Conservation (phyloP, 2,329 filamentous ascomycete genomes). For the Periconia sp. region DNA sequence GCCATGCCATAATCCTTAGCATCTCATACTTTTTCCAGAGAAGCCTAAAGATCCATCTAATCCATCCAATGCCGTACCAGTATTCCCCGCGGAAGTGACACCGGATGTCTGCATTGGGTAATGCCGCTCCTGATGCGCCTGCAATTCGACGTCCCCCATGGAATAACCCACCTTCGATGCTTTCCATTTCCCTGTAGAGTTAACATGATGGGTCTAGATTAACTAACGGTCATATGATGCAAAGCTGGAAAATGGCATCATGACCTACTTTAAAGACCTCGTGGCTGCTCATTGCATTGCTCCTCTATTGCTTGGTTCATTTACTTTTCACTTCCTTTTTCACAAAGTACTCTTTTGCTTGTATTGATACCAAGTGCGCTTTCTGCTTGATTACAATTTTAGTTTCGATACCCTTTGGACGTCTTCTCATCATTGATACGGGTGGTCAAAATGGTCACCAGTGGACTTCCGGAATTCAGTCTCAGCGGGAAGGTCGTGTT, state of each 20-base stretch:
- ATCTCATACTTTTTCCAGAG: neutral
- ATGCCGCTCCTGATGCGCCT: constrained; percentile 1
- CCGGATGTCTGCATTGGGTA: constrained; percentile 10
- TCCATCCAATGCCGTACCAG: constrained; percentile 4
- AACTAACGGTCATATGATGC: constrained; percentile 7
- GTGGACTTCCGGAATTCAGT: constrained; percentile 70
- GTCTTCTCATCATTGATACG: neutral
- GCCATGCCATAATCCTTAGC: neutral
- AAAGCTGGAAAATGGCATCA: neutral
- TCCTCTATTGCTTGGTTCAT: neutral
- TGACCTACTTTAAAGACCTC: neutral
- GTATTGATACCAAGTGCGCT: neutral
- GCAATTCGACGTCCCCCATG: constrained; percentile 4
- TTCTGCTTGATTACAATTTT: neutral
- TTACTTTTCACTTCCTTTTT: neutral
- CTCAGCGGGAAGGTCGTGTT: constrained; percentile 70
- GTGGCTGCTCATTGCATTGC: neutral
- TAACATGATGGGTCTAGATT: neutral
- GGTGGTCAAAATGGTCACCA: constrained; percentile 3
- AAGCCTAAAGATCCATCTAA: neutral
- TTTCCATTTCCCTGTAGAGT: constrained; percentile 3
- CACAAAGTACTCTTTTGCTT: neutral
- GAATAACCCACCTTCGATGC: neutral
- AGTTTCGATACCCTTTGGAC: neutral
- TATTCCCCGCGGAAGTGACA: constrained; percentile 8